phyloP scores from a whole-genome alignment of 2,329 filamentous ascomycete species.

The Aspergillus fischeri region DNA sequence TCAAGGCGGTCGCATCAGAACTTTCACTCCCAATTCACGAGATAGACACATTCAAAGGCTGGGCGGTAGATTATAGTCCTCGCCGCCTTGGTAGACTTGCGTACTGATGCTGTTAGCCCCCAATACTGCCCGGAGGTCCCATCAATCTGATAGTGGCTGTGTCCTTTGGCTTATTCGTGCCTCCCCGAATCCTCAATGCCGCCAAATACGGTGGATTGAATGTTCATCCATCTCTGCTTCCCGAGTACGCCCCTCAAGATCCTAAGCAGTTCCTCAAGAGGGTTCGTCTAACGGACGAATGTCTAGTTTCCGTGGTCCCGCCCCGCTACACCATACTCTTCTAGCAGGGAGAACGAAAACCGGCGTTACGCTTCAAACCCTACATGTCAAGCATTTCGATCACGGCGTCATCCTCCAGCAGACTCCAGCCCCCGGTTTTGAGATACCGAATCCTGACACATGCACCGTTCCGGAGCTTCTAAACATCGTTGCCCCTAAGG shows the following conservation, averaged over 20 bases:
- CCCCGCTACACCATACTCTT: slow-evolving; percentile 82
- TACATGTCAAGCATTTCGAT: slow-evolving; percentile 74
- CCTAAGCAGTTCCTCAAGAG: background rate
- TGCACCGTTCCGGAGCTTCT: slow-evolving; percentile 51
- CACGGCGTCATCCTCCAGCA: slow-evolving; percentile 72
- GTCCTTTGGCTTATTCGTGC: slow-evolving; percentile 89
- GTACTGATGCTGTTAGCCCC: slow-evolving; percentile 46
- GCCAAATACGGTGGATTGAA: slow-evolving; percentile 85
- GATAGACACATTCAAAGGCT: slow-evolving; percentile 76
- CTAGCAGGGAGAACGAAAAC: slow-evolving; percentile 58
- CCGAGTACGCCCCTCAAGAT: slow-evolving; percentile 55
- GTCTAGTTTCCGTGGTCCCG: slow-evolving; percentile 70
- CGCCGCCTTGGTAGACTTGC: slow-evolving; percentile 1
- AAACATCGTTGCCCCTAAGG: slow-evolving; percentile 56
- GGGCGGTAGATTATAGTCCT: slow-evolving; percentile 56
- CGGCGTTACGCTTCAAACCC: slow-evolving; percentile 82
- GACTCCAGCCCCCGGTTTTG: slow-evolving; percentile 54
- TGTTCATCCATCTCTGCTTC: slow-evolving; percentile 86
- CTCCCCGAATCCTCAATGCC: slow-evolving; percentile 64
- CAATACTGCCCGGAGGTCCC: slow-evolving; percentile 39
- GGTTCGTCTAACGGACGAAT: background rate
- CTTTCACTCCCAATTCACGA: slow-evolving; percentile 67
- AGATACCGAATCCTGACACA: slow-evolving; percentile 45
- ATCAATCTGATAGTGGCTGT: slow-evolving; percentile 85
- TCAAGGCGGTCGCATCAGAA: slow-evolving; percentile 61